Base-by-base conservation (phyloP, 2,329 filamentous ascomycete species). In the Beauveria varroae region DNA sequence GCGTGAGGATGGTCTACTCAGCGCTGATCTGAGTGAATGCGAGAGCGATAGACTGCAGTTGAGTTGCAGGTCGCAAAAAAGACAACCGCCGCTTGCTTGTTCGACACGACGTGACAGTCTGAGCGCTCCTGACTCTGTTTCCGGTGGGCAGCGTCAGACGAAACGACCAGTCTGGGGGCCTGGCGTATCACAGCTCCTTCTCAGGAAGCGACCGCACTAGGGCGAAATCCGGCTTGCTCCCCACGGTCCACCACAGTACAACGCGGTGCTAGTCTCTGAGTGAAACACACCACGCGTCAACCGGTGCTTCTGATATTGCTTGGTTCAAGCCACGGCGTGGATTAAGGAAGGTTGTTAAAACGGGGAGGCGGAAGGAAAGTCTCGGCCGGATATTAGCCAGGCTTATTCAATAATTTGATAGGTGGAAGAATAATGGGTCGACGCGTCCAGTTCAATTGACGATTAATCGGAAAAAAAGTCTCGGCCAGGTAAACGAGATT, bases 401-500 rank as follows among this genome's bases (percentile, higher is more conserved):
- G n/a, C 24, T 9, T 53, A 5, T 16, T 28, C 34, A 28, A 41
- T 4, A 44, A 30, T 47, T 24, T 20, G 28, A 52, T 12, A 26
- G 41, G 57, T 30, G n/a, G 50, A 54, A 41, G 57, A 60, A 60
- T 50, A 14, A 24, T 34, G n/a, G 57, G 57, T 54, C 57, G 41
- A 41, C 53, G 57, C 57, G 57, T 53, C 40, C 28, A 18, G 12
- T 53, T 43, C 49, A 54, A 47, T 41, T 60, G 49, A 54, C 50
- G n/a, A 53, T 37, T 37, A 60, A 47, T 40, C 28, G 47, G 41
- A 26, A 52, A 44, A 9, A 30, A 43, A 22, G n/a, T 41, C 44
- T 50, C 44, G 54, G 28, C 44, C 14, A 40, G 20, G 22, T 58
- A 30, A 50, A 26, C 57, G 5, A 44, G 57, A 44, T 34, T 41